These are phyloP conservation scores for Aspergillus hiratsukae DNA, from an alignment of 2,329 filamentous ascomycete genomes.

Conservation along the genomic window DNA sequence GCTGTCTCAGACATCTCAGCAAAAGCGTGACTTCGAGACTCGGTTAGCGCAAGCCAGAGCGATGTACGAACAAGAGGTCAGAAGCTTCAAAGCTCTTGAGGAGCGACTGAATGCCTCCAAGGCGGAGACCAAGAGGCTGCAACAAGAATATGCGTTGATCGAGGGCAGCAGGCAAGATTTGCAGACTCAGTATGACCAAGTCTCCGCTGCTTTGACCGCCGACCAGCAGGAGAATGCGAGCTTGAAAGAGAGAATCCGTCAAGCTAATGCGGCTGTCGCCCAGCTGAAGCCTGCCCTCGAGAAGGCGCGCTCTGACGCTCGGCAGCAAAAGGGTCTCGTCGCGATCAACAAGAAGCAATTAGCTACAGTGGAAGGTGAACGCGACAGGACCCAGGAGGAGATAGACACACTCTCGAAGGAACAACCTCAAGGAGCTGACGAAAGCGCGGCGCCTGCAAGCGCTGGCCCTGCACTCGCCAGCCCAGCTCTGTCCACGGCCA, in stretches of 20 bases:
- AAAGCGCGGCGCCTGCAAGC: constrained; percentile 29
- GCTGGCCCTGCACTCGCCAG: constrained; percentile 57
- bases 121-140: constrained; percentile 76
- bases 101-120: constrained; percentile 73
- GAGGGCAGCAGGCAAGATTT: constrained; percentile 78
- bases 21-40: constrained; percentile 91
- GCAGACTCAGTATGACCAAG: constrained; percentile 74
- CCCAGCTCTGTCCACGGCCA: constrained; percentile 59
- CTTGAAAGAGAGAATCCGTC: constrained; percentile 82
- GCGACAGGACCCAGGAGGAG: constrained; percentile 80
- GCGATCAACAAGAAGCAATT: constrained; percentile 99
- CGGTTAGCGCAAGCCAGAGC: constrained; percentile 79
- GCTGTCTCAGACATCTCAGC: constrained; percentile 71
- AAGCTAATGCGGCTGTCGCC: constrained; percentile 74
- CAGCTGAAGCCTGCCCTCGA: constrained; percentile 87
- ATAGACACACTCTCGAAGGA: constrained; percentile 63
- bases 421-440: constrained; percentile 54
- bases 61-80: constrained; percentile 90
- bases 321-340: constrained; percentile 92
- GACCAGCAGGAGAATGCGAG: constrained; percentile 84
- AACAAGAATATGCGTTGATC: constrained; percentile 76
- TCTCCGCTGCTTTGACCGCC: constrained; percentile 68
- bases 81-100: constrained; percentile 77
- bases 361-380: constrained; percentile 79
- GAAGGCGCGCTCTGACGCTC: constrained; percentile 84